These are phyloP conservation scores for Stephanodiscus triporus DNA, from an alignment of 108 stramenopile species.

Conservation along the genomic window DNA sequence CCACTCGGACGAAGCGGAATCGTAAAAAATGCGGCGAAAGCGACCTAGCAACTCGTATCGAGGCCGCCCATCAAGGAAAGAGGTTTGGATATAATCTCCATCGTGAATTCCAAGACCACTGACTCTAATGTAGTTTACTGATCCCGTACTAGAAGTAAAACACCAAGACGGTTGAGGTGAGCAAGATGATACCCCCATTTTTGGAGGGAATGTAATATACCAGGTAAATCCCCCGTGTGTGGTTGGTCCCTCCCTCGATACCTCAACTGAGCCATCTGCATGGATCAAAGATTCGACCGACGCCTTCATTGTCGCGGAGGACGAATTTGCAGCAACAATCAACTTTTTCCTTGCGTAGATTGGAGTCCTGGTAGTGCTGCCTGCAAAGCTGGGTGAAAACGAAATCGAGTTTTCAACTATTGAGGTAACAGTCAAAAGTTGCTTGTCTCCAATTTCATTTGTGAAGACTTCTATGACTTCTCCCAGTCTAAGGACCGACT, in stretches of 20 bases:
- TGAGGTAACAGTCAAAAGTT: conserved; percentile 32
- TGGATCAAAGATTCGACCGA: conserved; percentile 63
- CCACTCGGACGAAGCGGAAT: conserved; percentile 24
- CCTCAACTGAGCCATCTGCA: conserved; percentile 62
- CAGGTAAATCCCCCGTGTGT: conserved; percentile 82
- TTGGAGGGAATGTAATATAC: conserved; percentile 72
- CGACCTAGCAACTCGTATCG: conserved; percentile 36
- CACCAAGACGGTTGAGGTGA: conserved; percentile 12
- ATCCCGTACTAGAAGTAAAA: conserved; percentile 11
- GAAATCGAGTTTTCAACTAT: conserved; percentile 15
- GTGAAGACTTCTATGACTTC: conserved; percentile 33
- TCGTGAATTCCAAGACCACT: conserved; percentile 28
- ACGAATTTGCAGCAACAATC: conserved; percentile 31
- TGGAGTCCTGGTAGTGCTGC: conserved; percentile 28
- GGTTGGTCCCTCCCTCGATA: conserved; percentile 56
- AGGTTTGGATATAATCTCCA: conserved; percentile 30
- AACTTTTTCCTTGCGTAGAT: conserved; percentile 22
- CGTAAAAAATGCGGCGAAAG: conserved; percentile 25
- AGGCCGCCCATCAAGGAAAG: conserved; percentile 35
- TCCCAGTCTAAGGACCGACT: conserved; percentile 26
- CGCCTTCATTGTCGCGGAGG: conserved; percentile 49
- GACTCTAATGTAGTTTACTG: conserved; percentile 24
- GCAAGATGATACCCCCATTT: conserved; percentile 23
- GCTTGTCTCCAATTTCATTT: conserved; percentile 14
- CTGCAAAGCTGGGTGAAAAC: conserved; percentile 40